Base-by-base conservation (phyloP, 495 filamentous ascomycete species). In the Penicillium silybi region DNA sequence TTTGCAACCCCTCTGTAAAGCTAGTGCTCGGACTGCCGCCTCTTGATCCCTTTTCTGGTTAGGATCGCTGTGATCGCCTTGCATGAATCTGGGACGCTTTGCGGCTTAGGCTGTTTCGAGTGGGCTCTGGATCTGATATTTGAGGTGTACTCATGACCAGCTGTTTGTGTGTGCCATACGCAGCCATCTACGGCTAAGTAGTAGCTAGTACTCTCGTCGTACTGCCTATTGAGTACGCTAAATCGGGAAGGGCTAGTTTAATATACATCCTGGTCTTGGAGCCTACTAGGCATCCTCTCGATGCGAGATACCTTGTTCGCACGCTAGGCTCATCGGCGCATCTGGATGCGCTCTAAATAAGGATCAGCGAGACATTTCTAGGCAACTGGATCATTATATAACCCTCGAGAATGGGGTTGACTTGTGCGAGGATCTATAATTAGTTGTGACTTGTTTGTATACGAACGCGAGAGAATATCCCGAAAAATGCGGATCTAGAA, bases 41-140 rank as follows among this genome's bases (percentile, higher is more conserved):
- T 17, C 51, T 44, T 34, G 25, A 40, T 32, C 44, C 48, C 48
- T 25, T 50, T 44, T 42, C 19, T 29, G 25, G 26, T 39, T 53
- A 34, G 32, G 50, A n/a, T 32, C 20, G 11, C 26, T 42, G 29
- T 38, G 47, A 59, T 54, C 46, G 48, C 27, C 54, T 50, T 57
- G 49, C 54, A 53, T 53, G 42, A 17, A 15, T 9, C 27, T 52
- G 27, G 44, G 51, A 52, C 56, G 25, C 48, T 59, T 18, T 15
- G 20, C 5, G 29, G 7, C 38, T 39, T 44, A 32, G 52, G 17
- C 45, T 42, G 50, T 47, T 47, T 53, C 26, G 35, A 20, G 6
- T 22, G 11, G 38, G 46, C 4, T 17, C 40, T 20, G 34, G n/a
- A 37, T 46, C 15, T n/a, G 32, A 37, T 37, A 16, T 22, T 39